Evolutionary conservation across 2,329 filamentous ascomycete genomes (phyloP).

Genomic region (Acephala macrosclerotiorum): DNA sequence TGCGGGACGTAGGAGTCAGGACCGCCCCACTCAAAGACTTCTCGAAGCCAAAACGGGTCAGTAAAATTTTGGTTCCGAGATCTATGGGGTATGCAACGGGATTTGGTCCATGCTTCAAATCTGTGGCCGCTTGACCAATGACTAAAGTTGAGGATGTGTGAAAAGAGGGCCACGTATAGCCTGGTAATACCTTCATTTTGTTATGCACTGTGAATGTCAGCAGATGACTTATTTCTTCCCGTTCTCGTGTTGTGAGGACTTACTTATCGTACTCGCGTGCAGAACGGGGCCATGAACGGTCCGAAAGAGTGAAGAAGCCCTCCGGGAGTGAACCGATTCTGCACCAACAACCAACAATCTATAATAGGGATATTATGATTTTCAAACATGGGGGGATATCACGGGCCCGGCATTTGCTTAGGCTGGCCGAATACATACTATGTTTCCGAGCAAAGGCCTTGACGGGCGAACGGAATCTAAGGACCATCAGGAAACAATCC

Average conservation of each 20-base stretch:
- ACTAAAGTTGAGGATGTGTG: background rate
- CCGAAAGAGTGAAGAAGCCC: background rate
- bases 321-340: background rate
- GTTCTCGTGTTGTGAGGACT: background rate
- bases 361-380: background rate
- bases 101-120: background rate
- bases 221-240: background rate
- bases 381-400: background rate
- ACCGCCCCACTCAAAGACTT: background rate
- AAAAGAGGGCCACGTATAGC: background rate
- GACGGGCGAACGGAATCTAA: background rate
- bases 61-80: background rate
- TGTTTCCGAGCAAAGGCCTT: background rate
- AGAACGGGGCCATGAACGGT: background rate
- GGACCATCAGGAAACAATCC: background rate
- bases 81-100: background rate
- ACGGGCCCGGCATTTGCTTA: background rate
- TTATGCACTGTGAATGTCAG: background rate
- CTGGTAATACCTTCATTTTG: background rate
- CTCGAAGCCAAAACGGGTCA: background rate
- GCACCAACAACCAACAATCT: background rate
- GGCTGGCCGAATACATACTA: conserved; percentile 2
- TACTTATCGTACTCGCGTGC: background rate
- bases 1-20: conserved; percentile 1
- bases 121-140: background rate